Evolutionary conservation across 2,329 filamentous ascomycete genomes (phyloP).

Genomic region (Claviceps sp.): DNA sequence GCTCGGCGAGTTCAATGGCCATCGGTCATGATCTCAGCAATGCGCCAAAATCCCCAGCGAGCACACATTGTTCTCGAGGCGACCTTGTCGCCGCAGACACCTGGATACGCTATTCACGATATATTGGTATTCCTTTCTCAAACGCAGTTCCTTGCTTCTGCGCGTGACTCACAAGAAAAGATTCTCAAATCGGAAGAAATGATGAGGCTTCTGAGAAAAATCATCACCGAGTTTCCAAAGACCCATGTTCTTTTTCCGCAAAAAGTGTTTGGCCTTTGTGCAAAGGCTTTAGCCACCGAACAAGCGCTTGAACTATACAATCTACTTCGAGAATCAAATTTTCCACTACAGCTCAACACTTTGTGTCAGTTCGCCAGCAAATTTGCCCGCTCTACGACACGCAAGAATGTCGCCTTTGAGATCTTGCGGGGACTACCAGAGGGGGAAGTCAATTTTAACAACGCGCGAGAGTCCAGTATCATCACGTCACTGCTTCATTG

Average conservation of each 20-base stretch:
- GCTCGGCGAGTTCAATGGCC: conserved; percentile 18
- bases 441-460: conserved; percentile 30
- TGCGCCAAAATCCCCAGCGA: conserved; percentile 20
- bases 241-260: conserved; percentile 24
- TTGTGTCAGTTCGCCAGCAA: conserved; percentile 32
- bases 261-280: conserved; percentile 21
- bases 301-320: conserved; percentile 23
- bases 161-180: conserved; percentile 11
- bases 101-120: conserved; percentile 26
- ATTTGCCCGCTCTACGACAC: conserved; percentile 25
- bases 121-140: conserved; percentile 19
- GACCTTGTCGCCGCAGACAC: conserved; percentile 22
- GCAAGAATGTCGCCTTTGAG: conserved; percentile 30
- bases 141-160: conserved; percentile 8
- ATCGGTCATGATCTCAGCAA: conserved; percentile 21
- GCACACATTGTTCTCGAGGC: conserved; percentile 21
- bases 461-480: conserved; percentile 33
- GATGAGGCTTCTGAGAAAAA: conserved; percentile 15
- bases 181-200: conserved; percentile 16
- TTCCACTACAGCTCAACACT: conserved; percentile 28
- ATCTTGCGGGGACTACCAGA: conserved; percentile 26
- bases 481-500: conserved; percentile 45
- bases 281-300: conserved; percentile 15
- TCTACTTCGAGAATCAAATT: conserved; percentile 16
- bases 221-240: conserved; percentile 16